Percentiles rank a stretch among this genome's conserved stretches.
Evolutionary conservation across 371 early-diverging fungal genomes (phyloP).

Genomic region (Rhizopus delemar): DNA sequence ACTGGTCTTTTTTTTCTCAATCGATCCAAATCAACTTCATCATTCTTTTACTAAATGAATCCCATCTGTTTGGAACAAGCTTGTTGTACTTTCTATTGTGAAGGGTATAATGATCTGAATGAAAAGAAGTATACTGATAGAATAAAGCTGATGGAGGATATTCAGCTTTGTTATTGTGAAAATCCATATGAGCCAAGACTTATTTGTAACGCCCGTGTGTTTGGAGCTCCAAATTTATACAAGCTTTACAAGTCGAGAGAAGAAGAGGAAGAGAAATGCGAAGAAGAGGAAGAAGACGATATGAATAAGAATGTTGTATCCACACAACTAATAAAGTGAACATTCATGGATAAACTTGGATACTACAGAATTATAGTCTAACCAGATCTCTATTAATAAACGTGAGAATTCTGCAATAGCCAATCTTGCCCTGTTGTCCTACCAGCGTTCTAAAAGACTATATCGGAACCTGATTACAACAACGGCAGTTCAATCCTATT

Average conservation of each 20-base stretch:
- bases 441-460: no score
- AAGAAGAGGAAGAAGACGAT: constrained; percentile 4
- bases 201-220: constrained; percentile 4
- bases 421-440: no score
- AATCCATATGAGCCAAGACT: constrained; percentile 2
- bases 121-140: not conserved
- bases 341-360: no score
- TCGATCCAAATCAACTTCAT: not conserved
- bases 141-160: constrained; percentile 1
- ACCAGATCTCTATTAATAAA: no score
- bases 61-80: constrained; percentile 5
- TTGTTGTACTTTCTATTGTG: constrained; percentile 1
- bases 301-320: no score
- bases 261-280: no score
- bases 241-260: constrained; percentile 4
- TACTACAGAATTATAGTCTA: no score
- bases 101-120: constrained; percentile 4
- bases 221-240: constrained; percentile 1
- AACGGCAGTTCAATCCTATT: no score
- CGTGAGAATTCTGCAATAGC: no score
- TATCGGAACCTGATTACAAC: no score
- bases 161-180: constrained; percentile 3
- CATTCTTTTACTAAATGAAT: constrained; percentile 1
- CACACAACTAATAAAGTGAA: no score
- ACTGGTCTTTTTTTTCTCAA: not conserved